Evolutionary conservation across 176 grass and related monocot genomes (phyloP), one percentile per base, ranked within the genome.

Genomic region (Phoenix dactylifera): DNA sequence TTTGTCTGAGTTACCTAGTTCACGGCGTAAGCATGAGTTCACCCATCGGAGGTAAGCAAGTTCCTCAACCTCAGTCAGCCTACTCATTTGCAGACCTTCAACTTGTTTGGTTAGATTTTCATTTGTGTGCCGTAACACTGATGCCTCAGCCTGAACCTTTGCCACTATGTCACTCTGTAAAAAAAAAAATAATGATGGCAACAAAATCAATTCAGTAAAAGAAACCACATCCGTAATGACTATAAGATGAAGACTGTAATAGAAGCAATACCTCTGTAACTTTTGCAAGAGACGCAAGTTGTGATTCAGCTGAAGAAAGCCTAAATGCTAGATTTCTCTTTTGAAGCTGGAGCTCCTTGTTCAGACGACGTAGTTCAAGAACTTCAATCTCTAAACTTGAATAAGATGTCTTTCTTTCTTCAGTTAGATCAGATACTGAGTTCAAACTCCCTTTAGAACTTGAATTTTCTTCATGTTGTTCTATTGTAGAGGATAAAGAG

Each of bases 11-110:
- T 82, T 87, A 76, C 77, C 75, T 18, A 98, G 87, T 60, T 98
- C 87, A 62, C 86, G 93, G 16, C 93, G 81, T 66, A 92, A 77
- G 60, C 93, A 98, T 18, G 93, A 98, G 76, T 98, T 98, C 63
- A 98, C 88, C 93, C 93, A 98, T 1, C 93, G 73, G 67, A 98
- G 93, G 67, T 98, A 98, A 62, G 93, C 93, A 73, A 98, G 93
- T 70, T 98, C 93, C 70, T 98, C 93, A 71, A 98, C 93, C 69
- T 98, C 93, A 15, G 88, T 98, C 57, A 98, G 71, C 18, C 88
- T 66, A 67, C 82, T 98, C 82, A 92, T 92, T 70, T 98, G 88
- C 59, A 98, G 74, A 62, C 88, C 88, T 73, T 98, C 93, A 64
- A 98, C 88, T 91, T 98, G 93, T 76, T 89, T 98, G 69, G 81